These are phyloP conservation scores for Parafenestella ontariensis DNA, from an alignment of 2,329 filamentous ascomycete genomes.

Conservation along the genomic window DNA sequence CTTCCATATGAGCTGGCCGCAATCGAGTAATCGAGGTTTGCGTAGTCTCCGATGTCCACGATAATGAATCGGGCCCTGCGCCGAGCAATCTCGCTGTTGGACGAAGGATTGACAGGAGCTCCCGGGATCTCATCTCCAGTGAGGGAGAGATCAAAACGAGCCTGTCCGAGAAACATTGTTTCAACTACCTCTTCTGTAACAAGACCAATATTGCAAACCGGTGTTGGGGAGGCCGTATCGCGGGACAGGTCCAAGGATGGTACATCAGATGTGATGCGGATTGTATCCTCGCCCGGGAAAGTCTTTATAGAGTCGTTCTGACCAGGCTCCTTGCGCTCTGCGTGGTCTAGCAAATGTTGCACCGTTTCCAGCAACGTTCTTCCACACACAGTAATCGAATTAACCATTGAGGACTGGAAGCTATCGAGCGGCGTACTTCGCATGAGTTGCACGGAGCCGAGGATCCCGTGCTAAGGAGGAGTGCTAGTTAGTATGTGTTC, in stretches of 20 bases:
- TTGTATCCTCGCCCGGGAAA: slow-evolving; percentile 23
- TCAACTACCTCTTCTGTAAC: slow-evolving; percentile 15
- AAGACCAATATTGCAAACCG: slow-evolving; percentile 17
- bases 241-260: slow-evolving; percentile 22
- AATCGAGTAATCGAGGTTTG: slow-evolving; percentile 48
- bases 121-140: background rate
- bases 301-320: slow-evolving; percentile 47
- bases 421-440: slow-evolving; percentile 50
- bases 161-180: slow-evolving; percentile 17
- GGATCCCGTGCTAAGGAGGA: slow-evolving; percentile 19
- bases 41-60: slow-evolving; percentile 23
- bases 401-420: slow-evolving; percentile 54
- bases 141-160: slow-evolving; percentile 5
- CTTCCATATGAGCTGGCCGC: slow-evolving; percentile 41
- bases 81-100: background rate
- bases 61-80: slow-evolving; percentile 26
- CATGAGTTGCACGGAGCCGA: slow-evolving; percentile 56
- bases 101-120: background rate
- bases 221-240: background rate
- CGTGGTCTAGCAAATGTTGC: slow-evolving; percentile 31
- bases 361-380: slow-evolving; percentile 56
- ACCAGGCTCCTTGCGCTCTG: slow-evolving; percentile 18
- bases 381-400: slow-evolving; percentile 50
- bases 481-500: too few species aligned
- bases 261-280: slow-evolving; percentile 29